These are phyloP conservation scores for Dryadomyces quercus-mongolicae DNA, from an alignment of 2,329 filamentous ascomycete genomes.

Conservation along the genomic window DNA sequence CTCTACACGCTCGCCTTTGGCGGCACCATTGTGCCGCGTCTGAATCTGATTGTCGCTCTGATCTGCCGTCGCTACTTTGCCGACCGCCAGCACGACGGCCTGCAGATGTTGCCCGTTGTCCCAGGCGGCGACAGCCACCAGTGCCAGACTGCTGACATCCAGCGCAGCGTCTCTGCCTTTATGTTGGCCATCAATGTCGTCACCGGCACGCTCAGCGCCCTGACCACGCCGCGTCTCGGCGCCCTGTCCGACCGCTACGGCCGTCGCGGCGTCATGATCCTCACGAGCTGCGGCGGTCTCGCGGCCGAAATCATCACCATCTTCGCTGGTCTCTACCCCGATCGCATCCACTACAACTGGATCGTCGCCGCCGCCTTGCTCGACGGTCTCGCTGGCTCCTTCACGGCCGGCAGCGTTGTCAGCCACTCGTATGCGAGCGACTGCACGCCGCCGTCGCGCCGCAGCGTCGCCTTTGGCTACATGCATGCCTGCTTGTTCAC, in stretches of 20 bases:
- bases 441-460: constrained; percentile 67
- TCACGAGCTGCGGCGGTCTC: constrained; percentile 65
- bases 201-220: constrained; percentile 64
- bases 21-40: constrained; percentile 70
- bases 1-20: constrained; percentile 80
- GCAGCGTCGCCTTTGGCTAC: constrained; percentile 77
- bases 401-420: constrained; percentile 66
- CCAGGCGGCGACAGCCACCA: constrained; percentile 62
- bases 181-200: constrained; percentile 63
- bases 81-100: constrained; percentile 48
- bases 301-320: constrained; percentile 66
- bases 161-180: constrained; percentile 65
- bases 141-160: constrained; percentile 64
- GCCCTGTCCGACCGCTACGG: constrained; percentile 80
- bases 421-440: constrained; percentile 83
- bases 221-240: constrained; percentile 73
- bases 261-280: constrained; percentile 58
- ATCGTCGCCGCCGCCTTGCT: constrained; percentile 64
- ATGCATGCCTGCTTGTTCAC: constrained; percentile 81
- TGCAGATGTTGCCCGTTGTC: constrained; percentile 50
- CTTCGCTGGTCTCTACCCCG: constrained; percentile 62
- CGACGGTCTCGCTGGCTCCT: constrained; percentile 80
- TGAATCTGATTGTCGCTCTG: constrained; percentile 75
- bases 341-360: constrained; percentile 63
- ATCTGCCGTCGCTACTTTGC: constrained; percentile 76